phyloP scores from a whole-genome alignment of 495 filamentous ascomycete species.

The Penicillium odoratum region DNA sequence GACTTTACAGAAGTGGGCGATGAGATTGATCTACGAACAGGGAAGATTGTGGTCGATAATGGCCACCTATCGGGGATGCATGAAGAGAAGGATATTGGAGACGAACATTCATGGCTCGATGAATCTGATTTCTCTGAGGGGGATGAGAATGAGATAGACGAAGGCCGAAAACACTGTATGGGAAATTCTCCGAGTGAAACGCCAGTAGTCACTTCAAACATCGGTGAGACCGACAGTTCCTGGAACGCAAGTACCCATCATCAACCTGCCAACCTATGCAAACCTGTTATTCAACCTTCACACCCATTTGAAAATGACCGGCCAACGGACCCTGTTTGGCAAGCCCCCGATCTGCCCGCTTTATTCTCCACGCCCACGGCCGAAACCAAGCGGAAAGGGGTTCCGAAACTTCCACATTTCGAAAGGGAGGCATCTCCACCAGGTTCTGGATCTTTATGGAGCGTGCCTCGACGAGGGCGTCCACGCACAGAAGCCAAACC shows the following conservation, averaged over 20 bases:
- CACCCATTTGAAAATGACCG: constrained; percentile 8
- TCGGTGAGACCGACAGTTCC: neutral
- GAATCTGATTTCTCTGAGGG: constrained; percentile 9
- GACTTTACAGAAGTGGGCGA: constrained; percentile 82
- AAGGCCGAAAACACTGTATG: neutral
- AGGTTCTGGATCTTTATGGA: constrained; percentile 42
- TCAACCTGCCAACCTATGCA: neutral
- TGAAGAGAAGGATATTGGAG: constrained; percentile 50
- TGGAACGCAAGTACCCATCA: neutral
- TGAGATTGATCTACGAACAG: constrained; percentile 76
- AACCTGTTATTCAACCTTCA: constrained; percentile 4
- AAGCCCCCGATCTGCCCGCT: constrained; percentile 40
- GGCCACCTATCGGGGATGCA: constrained; percentile 69
- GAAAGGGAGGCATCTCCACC: constrained; percentile 33
- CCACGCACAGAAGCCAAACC: constrained; percentile 27
- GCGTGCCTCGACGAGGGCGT: constrained; percentile 27
- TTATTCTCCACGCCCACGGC: constrained; percentile 37
- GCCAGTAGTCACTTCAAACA: too few relatives aligned
- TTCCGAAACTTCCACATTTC: constrained; percentile 21
- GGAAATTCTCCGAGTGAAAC: neutral
- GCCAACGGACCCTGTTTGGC: constrained; percentile 32
- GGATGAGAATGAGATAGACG: neutral
- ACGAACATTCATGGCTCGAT: constrained; percentile 21
- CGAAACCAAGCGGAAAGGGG: constrained; percentile 19
- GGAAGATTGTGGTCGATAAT: constrained; percentile 80